Conservation (phyloP, 2,329 filamentous ascomycete species). For the Colletotrichum sp. region DNA sequence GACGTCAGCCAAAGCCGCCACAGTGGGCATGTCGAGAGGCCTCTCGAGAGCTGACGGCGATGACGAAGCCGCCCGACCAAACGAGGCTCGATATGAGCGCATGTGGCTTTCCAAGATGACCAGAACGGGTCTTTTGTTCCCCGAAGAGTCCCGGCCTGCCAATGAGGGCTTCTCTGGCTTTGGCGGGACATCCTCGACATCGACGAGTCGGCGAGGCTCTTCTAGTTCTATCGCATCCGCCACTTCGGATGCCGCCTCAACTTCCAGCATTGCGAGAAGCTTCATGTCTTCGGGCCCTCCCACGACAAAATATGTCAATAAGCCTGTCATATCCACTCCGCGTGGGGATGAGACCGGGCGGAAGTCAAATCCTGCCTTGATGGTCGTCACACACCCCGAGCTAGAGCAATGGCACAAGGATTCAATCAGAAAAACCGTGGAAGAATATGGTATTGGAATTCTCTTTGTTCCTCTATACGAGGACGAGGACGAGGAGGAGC, state of each 20-base stretch:
- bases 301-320: neutral
- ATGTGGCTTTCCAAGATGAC: constrained; percentile 38
- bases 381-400: constrained; percentile 34
- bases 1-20: constrained; percentile 31
- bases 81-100: constrained; percentile 31
- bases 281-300: neutral
- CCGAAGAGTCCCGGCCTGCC: constrained; percentile 33
- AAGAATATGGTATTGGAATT: constrained; percentile 32
- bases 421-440: constrained; percentile 27
- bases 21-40: constrained; percentile 7
- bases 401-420: constrained; percentile 33
- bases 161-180: constrained; percentile 33
- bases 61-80: neutral
- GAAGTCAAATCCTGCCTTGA: constrained; percentile 28
- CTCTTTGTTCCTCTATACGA: constrained; percentile 31
- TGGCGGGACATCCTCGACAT: constrained; percentile 26
- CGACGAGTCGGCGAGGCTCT: constrained; percentile 30
- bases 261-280: neutral
- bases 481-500: neutral
- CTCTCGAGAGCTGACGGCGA: neutral
- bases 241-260: neutral
- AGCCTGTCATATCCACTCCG: neutral
- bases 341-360: constrained; percentile 21
- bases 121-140: constrained; percentile 33
- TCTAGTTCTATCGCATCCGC: constrained; percentile 24